Base-by-base conservation (phyloP, 495 filamentous ascomycete genomes). In the Xylona heveae region DNA sequence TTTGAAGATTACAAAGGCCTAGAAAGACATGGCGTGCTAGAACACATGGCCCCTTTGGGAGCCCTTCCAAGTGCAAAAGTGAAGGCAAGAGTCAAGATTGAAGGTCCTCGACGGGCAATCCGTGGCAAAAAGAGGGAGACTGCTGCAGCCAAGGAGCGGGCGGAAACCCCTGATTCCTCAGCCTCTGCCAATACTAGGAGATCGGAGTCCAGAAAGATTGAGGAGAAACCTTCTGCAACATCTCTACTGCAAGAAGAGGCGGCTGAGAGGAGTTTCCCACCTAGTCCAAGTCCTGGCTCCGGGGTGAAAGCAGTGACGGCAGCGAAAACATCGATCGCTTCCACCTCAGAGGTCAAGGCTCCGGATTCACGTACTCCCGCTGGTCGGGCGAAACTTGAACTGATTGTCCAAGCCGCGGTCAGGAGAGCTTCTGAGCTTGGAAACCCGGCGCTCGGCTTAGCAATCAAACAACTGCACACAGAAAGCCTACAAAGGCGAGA, bases 41-140 rank as follows among this genome's bases (percentile, higher is more conserved):
- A 69, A 47, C 63, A 66, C 40, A 80, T 82, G 75, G 63, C 62
- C 24, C 65, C 76, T 18, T 51, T 82, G 3, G 76, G 76, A 23
- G 61, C 61, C 17, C 50, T 64, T 29, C 76, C 76, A 5, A 69
- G 58, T 47, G 34, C 47, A 13, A 60, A 57, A 36, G 42, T 58
- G 6, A 61, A 54, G 41, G 37, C 41, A 9, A 48, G 49, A 33
- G 31, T 51, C 10, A 58, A 56, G 38, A 22, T 38, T 29, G 51
- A 19, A 36, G 40, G 19, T 26, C 48, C 19, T 38, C 43, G 12
- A 42, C 41, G n/a, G 34, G n/a, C n/a, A n/a, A n/a, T 25, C 23
- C 23, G 8, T 25, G 23, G 13, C 23, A 35, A 21, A 24, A 35
- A 31, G 17, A 24, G 23, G 13, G 23, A 25, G 6, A 3, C 20